phyloP scores from a whole-genome alignment of 2,329 filamentous ascomycete species.

The Trichoderma atrobrunneum region DNA sequence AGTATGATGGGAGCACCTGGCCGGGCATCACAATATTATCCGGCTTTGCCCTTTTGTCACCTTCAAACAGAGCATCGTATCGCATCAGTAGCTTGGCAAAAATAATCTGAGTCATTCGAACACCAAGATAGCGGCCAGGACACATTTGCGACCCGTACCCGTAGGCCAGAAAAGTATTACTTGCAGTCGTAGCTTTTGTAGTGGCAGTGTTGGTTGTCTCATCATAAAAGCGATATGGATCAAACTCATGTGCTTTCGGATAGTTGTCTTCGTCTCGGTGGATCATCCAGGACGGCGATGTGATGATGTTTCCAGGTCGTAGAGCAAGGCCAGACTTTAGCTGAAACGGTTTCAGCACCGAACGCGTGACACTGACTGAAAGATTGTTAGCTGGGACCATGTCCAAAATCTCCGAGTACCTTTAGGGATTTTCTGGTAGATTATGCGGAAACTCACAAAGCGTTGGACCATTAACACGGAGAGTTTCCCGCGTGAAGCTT shows the following conservation, averaged over 20 bases:
- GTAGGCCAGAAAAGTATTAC: conserved; percentile 13
- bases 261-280: conserved; percentile 19
- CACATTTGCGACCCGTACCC: conserved; percentile 16
- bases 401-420: background rate
- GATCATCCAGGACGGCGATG: conserved; percentile 6
- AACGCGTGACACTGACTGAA: conserved; percentile 14
- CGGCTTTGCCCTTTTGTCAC: background rate
- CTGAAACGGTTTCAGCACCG: background rate
- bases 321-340: conserved; percentile 4
- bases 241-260: conserved; percentile 4
- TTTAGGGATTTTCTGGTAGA: background rate
- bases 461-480: conserved; percentile 16
- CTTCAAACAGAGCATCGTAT: conserved; percentile 6
- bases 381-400: background rate
- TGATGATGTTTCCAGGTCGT: conserved; percentile 7
- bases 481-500: conserved; percentile 16
- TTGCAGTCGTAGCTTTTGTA: conserved; percentile 5
- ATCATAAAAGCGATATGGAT: conserved; percentile 17
- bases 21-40: background rate
- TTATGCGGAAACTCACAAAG: conserved; percentile 4
- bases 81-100: conserved; percentile 18
- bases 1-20: background rate
- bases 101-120: conserved; percentile 15
- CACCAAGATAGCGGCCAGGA: conserved; percentile 15
- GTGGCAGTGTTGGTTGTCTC: conserved; percentile 10